Evolutionary conservation across 768 basidiomycete genomes (phyloP), one percentile per base, ranked within the genome.

Genomic region (Lenzites betulinus): DNA sequence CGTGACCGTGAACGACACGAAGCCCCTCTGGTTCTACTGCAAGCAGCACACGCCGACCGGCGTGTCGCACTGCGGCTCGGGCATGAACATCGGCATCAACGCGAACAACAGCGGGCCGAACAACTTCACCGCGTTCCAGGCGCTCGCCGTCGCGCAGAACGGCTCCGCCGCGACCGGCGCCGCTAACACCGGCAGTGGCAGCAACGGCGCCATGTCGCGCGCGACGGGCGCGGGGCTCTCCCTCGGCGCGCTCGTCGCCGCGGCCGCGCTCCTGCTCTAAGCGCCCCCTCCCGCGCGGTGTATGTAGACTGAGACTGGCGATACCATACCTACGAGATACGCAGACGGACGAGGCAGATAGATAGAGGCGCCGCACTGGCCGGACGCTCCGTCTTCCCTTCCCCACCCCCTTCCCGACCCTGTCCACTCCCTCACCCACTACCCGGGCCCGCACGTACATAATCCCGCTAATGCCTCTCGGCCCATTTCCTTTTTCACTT

Each of bases 21-120:
- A 75, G 23, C 85, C 85, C 44, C 71, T 84, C 62, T 86, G 85
- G 84, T 81, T 80, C 44, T 85, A 80, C 75, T 73, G 75, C 79
- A 54, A 82, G 78, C 63, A 85, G 65, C 66, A 69, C 65, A 57
- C 39, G 38, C 66, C 70, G 46, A 54, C 54, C 54, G 63, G 71
- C 64, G 43, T 65, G 50, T 69, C 69, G 64, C 76, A 76, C 69
- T 77, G 76, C 65, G 73, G 72, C 42, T 48, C 59, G 11, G 75
- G 75, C 57, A 76, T 77, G 76, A 72, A 74, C 53, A 73, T 75
- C 68, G 81, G 85, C 58, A 76, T 87, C 69, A 89, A 89, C 77
- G 71, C 82, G 47, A 80, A 79, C 56, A 79, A 85, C 59, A 67
- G 60, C 58, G 80, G 79, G 6, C 63, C 71, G 12, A 79, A 79